These are phyloP conservation scores for Begonia peltatifolia DNA, from an alignment of 306 rosid genomes.

Conservation along the genomic window DNA sequence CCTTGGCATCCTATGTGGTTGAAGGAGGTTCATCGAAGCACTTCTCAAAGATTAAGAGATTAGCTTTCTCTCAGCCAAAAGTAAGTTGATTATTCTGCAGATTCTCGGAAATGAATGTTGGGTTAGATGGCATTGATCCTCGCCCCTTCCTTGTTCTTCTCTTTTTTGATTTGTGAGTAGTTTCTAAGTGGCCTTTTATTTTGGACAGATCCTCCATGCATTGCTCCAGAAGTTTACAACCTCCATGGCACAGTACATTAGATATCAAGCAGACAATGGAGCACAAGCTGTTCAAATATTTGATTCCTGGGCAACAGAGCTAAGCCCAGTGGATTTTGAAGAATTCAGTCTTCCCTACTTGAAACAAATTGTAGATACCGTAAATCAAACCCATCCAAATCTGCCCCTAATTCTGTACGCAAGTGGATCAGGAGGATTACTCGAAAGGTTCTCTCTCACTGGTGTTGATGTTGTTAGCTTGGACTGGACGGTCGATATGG, in stretches of 20 bases:
- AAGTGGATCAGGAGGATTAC: slow-evolving; percentile 93
- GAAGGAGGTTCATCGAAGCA: slow-evolving; percentile 98
- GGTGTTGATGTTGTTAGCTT: slow-evolving; percentile 90
- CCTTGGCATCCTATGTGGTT: slow-evolving; percentile 91
- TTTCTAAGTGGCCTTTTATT: slow-evolving; percentile 4
- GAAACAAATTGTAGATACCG: slow-evolving; percentile 75
- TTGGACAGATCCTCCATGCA: slow-evolving; percentile 61
- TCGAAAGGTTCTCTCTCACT: slow-evolving; percentile 74
- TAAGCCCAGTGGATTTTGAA: slow-evolving; percentile 88
- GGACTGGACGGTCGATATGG: slow-evolving; percentile 99
- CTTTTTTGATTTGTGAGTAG: too few relatives aligned
- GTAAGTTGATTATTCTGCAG: slow-evolving; percentile 5
- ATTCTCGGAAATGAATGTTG: too few relatives aligned
- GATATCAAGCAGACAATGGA: slow-evolving; percentile 86
- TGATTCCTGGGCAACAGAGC: slow-evolving; percentile 94
- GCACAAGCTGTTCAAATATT: slow-evolving; percentile 98
- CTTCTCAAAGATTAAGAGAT: slow-evolving; percentile 76
- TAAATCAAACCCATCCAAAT: slow-evolving; percentile 64
- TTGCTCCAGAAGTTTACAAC: slow-evolving; percentile 68
- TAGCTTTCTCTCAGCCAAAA: slow-evolving; percentile 76
- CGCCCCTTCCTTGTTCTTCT: too few relatives aligned
- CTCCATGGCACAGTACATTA: slow-evolving; percentile 76
- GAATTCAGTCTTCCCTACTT: slow-evolving; percentile 90
- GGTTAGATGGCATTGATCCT: too few relatives aligned
- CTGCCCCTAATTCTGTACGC: slow-evolving; percentile 92